Base-by-base conservation (phyloP, 2,329 filamentous ascomycete genomes). In the Taxawa tesnikishii region DNA sequence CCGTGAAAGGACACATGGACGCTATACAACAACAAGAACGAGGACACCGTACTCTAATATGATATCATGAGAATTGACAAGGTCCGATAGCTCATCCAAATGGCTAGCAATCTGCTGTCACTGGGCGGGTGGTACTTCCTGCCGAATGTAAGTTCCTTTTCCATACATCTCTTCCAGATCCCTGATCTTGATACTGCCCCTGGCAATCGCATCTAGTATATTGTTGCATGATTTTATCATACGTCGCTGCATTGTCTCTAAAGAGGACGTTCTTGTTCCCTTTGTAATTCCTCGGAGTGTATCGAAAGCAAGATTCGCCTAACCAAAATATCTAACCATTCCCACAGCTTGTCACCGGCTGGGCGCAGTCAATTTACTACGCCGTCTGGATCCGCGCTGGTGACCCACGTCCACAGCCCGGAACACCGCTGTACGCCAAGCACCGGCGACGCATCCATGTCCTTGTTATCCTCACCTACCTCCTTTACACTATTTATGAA, bases 401-500 rank as follows among this genome's bases (percentile, higher is more conserved):
- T 50, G 77, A 85, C 40, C 81, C 82, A 10, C 82, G 80, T 38
- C 88, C 72, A 60, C 36, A 60, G 43, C 73, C 80, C 21, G 73
- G 82, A 54, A 66, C 70, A n/a, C 67, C 75, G 2, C 75, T 75
- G 43, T 83, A 73, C 54, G 65, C 69, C 41, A 67, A 70, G 36
- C 83, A 96, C 62, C 79, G 84, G 38, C 80, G 81, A 36, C 73
- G 75, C 46, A 88, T 94, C 53, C 77, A 90, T 54, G 79, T 88
- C 50, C 64, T 79, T 44, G 83, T 96, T 48, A 79, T 96, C 31
- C 65, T 79, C 29, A 61, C 73, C 38, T 98, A 96, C 61, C 81
- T 96, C 23, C 60, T 79, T 42, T 94, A 94, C 66, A 94, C 85
- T 28, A 75, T 96, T 47, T 90, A 87, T 62, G 88, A 96, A 60